Conservation (phyloP, 768 basidiomycete genomes). For the Trametes villosa region DNA sequence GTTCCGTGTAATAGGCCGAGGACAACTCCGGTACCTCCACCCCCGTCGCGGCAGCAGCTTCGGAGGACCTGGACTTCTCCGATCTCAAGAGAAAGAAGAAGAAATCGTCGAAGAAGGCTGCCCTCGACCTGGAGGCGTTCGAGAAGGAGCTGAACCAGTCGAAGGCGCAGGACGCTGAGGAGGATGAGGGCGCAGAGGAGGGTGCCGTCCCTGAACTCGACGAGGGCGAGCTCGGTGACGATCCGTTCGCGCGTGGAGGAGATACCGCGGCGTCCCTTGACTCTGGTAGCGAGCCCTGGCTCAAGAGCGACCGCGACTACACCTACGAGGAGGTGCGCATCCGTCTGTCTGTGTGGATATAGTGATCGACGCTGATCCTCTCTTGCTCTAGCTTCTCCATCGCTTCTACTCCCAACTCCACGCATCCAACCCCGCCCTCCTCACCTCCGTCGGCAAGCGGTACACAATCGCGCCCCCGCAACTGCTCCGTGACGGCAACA, state of each 20-base stretch:
- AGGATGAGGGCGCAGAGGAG: conserved; percentile 66
- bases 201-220: conserved; percentile 61
- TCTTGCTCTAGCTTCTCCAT: conserved; percentile 69
- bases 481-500: conserved; percentile 93
- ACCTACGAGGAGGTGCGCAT: conserved; percentile 84
- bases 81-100: conserved; percentile 99
- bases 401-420: conserved; percentile 93
- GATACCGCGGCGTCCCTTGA: conserved; percentile 65
- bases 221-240: conserved; percentile 86
- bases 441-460: conserved; percentile 84
- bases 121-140: conserved; percentile 90
- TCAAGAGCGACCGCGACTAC: conserved; percentile 92
- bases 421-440: conserved; percentile 90
- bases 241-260: conserved; percentile 69
- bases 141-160: conserved; percentile 87
- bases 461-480: conserved; percentile 98
- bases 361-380: neutral
- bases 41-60: conserved; percentile 42
- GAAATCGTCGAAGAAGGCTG: conserved; percentile 84
- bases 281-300: conserved; percentile 85
- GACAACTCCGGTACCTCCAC: conserved; percentile 73
- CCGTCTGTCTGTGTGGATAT: neutral
- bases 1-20: conserved; percentile 31
- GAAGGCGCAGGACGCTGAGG: conserved; percentile 61
- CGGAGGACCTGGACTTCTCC: conserved; percentile 90